Evolutionary conservation across 2,329 filamentous ascomycete genomes (phyloP).

Genomic region (Cercospora citrullina): DNA sequence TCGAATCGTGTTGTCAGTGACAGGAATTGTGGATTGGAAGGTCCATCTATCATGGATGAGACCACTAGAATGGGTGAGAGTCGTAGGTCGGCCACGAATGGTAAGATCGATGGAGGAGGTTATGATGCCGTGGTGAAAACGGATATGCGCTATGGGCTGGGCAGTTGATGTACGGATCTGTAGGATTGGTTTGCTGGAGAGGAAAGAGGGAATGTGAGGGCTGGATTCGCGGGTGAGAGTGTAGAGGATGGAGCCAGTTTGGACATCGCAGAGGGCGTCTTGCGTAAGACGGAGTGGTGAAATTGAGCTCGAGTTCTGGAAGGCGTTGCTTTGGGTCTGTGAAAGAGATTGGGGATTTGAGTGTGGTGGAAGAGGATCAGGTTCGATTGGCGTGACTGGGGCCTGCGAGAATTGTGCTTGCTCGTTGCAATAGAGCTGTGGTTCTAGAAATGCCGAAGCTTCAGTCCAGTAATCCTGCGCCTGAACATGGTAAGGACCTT

Average conservation of each 20-base stretch:
- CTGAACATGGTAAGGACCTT: background rate
- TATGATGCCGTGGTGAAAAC: slow-evolving; percentile 28
- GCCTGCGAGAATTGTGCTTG: background rate
- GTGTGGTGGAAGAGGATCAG: slow-evolving; percentile 29
- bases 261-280: slow-evolving; percentile 22
- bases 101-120: slow-evolving; percentile 24
- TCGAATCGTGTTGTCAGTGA: background rate
- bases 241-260: slow-evolving; percentile 21
- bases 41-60: slow-evolving; percentile 27
- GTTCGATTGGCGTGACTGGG: slow-evolving; percentile 19
- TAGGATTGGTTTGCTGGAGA: slow-evolving; percentile 27
- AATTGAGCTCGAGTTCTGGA: slow-evolving; percentile 20
- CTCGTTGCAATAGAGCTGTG: background rate
- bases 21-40: slow-evolving; percentile 20
- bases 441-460: slow-evolving; percentile 9
- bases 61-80: slow-evolving; percentile 20
- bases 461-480: background rate
- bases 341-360: slow-evolving; percentile 29
- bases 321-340: slow-evolving; percentile 24
- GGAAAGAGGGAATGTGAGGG: slow-evolving; percentile 25
- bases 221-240: slow-evolving; percentile 23
- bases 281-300: slow-evolving; percentile 24
- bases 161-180: slow-evolving; percentile 18
- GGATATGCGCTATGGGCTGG: slow-evolving; percentile 24
- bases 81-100: slow-evolving; percentile 20